Conservation (phyloP, 805 yeast genomes). For the Metschnikowia arizonensis region DNA sequence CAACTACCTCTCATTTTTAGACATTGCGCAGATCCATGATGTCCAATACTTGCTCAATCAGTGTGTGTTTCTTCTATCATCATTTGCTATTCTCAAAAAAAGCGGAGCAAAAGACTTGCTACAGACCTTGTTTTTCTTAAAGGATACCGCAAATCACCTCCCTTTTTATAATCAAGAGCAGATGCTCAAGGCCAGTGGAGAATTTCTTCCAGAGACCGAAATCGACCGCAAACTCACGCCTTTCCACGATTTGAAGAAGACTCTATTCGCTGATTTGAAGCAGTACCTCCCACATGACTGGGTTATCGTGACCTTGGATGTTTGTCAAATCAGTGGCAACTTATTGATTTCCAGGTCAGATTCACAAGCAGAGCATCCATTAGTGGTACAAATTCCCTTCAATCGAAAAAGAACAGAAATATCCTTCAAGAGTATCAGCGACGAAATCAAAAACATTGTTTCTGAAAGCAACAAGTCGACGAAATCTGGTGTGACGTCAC, state of each 20-base stretch:
- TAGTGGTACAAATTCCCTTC: slow-evolving; percentile 57
- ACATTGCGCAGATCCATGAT: slow-evolving; percentile 8
- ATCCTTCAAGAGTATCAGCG: slow-evolving; percentile 42
- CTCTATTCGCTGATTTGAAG: slow-evolving; percentile 13
- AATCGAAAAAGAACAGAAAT: slow-evolving; percentile 41
- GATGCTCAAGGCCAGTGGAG: slow-evolving; percentile 4
- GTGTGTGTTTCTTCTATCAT: slow-evolving; percentile 10
- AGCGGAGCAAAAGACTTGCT: slow-evolving; percentile 13
- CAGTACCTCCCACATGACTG: slow-evolving; percentile 42
- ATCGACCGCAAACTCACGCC: slow-evolving; percentile 6
- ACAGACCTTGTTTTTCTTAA: slow-evolving; percentile 18
- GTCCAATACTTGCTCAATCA: slow-evolving; percentile 9
- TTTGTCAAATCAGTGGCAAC: slow-evolving; percentile 55
- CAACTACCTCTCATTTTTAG: slow-evolving; percentile 5
- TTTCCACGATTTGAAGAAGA: slow-evolving; percentile 9
- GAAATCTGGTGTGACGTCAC: slow-evolving; percentile 46
- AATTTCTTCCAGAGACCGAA: slow-evolving; percentile 11
- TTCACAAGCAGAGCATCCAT: slow-evolving; percentile 30
- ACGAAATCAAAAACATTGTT: slow-evolving; percentile 43
- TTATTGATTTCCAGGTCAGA: slow-evolving; percentile 48
- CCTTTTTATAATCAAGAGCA: slow-evolving; percentile 10
- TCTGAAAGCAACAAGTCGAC: slow-evolving; percentile 60
- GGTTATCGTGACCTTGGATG: slow-evolving; percentile 58
- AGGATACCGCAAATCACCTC: slow-evolving; percentile 9
- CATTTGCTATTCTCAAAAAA: slow-evolving; percentile 2